phyloP scores from a whole-genome alignment of 345 rosid species.

The Aquilaria malaccensis region DNA sequence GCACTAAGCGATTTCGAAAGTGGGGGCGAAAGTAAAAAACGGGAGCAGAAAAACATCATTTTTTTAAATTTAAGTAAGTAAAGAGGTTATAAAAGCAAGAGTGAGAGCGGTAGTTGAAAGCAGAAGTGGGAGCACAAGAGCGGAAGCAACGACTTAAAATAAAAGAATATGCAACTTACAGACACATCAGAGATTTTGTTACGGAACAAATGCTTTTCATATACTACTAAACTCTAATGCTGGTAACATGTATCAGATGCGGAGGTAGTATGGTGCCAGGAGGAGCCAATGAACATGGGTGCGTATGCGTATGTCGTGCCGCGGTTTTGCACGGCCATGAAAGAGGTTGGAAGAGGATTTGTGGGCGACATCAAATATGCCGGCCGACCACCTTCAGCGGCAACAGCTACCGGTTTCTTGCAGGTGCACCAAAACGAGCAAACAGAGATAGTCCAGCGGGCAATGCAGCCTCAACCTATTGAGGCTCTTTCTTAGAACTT shows the following conservation, averaged over 20 bases:
- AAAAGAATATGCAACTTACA: too few species aligned
- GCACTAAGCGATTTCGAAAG: too few species aligned
- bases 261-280: constrained; percentile 77
- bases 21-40: too few species aligned
- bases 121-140: too few species aligned
- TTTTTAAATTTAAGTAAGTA: too few species aligned
- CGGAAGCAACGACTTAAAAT: too few species aligned
- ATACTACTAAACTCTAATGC: too few species aligned
- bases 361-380: constrained; percentile 57
- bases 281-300: constrained; percentile 91
- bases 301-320: constrained; percentile 49
- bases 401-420: constrained; percentile 66
- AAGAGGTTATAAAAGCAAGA: too few species aligned
- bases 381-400: constrained; percentile 70
- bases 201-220: too few species aligned
- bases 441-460: constrained; percentile 40
- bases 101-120: too few species aligned
- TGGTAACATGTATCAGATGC: constrained; percentile 29
- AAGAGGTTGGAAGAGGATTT: constrained; percentile 40
- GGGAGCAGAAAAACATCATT: too few species aligned
- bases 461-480: constrained; percentile 50
- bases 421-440: constrained; percentile 51
- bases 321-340: constrained; percentile 58
- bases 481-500: constrained; percentile 9
- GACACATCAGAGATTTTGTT: too few species aligned